Evolutionary conservation across 2,329 filamentous ascomycete genomes (phyloP), one percentile per base, ranked within the genome.

Genomic region (Epichloe gansuensis): DNA sequence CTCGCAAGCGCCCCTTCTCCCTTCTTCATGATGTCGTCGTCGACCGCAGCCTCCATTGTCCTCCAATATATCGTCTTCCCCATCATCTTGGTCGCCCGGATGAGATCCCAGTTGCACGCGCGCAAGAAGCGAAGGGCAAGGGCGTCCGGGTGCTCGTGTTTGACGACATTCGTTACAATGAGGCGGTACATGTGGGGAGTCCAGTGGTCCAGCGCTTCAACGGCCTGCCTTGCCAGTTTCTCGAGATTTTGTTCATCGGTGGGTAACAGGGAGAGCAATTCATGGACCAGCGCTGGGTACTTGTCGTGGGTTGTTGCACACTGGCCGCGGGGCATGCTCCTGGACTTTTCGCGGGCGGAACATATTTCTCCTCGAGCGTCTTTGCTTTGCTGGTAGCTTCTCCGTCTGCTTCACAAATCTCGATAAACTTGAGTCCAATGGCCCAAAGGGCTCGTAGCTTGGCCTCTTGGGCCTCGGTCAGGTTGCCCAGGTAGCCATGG

Each of bases 41-140:
- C 90, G 15, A 95, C 86, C 59, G 87, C 82, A 72, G 89, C 83
- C 54, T 91, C 87, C 49, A 78, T 74, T 49, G 80, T 70, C 58
- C 90, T 81, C 91, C 91, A 96, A 66, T 88, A 85, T 76, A 95
- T 86, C 1, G 90, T 93, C 4, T 87, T 87, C 48, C 95, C 78
- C 69, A 95, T 73, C 90, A 95, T 95, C 58, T 93, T 78, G 31
- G 95, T 76, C 7, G 90, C 90, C 63, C 86, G 87, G 52, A 94
- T 83, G 25, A 93, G 81, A 63, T 95, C 88, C 90, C 90, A 96
- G 69, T 91, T 91, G 48, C 87, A 75, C 11, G 87, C 87, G 51
- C 88, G 77, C 56, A 93, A 72, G 68, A 91, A 93, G 39, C 88
- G 81, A 51, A 93, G 71, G 11, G 89, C 70, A 23, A 91, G 72